A percentile compares a stretch with the other conserved stretches of the same genome.
Evolutionary conservation across 1,139 yeast genomes (phyloP).

Genomic region (Debaryomyces udenii): DNA sequence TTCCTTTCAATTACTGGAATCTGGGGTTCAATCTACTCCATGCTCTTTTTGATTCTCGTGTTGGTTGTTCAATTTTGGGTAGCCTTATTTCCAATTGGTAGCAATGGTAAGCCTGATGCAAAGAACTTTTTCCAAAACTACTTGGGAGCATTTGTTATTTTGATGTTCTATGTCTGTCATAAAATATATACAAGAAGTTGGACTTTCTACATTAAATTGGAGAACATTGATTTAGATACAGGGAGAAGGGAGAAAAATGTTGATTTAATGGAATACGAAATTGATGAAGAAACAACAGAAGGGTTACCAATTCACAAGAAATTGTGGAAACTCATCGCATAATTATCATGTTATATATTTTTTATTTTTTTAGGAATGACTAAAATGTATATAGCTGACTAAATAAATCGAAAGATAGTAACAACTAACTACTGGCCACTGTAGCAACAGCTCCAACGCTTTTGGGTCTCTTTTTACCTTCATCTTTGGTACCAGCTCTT

Average conservation of each 20-base stretch:
- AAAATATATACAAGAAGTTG: constrained; percentile 37
- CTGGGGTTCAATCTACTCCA: constrained; percentile 39
- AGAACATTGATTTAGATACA: constrained; percentile 37
- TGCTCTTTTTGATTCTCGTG: constrained; percentile 33
- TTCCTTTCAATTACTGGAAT: constrained; percentile 35
- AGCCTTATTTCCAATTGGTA: constrained; percentile 39
- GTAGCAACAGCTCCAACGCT: constrained; percentile 17
- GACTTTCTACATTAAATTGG: constrained; percentile 29
- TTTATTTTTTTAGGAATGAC: constrained; percentile 5
- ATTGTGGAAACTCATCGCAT: constrained; percentile 17
- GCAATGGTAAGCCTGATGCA: constrained; percentile 30
- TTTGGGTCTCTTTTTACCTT: constrained; percentile 21
- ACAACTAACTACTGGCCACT: constrained; percentile 13
- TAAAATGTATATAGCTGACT: constrained; percentile 1
- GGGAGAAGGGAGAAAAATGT: constrained; percentile 36
- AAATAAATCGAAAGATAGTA: background rate
- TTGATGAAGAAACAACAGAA: constrained; percentile 21
- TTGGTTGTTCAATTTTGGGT: constrained; percentile 42
- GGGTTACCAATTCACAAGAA: constrained; percentile 13
- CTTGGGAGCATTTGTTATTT: constrained; percentile 37
- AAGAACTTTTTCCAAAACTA: constrained; percentile 40
- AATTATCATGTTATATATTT: background rate
- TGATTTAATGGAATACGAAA: constrained; percentile 26
- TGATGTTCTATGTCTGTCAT: constrained; percentile 38
- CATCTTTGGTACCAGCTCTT: constrained; percentile 18